Evolutionary conservation across 192 early-diverging fungal species (phyloP).

Genomic region (Backusella circina): DNA sequence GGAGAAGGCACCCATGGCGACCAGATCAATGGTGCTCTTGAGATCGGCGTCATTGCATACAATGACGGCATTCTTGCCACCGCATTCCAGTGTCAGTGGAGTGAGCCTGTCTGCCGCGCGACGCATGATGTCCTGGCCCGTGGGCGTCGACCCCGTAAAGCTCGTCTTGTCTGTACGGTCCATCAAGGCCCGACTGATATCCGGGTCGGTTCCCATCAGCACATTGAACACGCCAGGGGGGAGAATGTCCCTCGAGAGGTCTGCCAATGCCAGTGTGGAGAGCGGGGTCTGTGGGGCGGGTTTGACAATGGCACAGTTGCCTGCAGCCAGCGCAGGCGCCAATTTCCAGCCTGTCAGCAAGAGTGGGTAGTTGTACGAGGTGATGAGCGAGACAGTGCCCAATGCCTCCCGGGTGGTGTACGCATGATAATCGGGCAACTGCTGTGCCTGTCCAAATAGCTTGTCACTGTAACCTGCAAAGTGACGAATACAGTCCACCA

Average conservation of each 20-base stretch:
- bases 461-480: constrained; percentile 70
- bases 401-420: constrained; percentile 52
- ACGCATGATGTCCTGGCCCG: constrained; percentile 49
- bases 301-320: constrained; percentile 60
- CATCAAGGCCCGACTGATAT: constrained; percentile 43
- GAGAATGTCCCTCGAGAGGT: constrained; percentile 37
- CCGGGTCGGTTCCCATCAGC: constrained; percentile 43
- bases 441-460: constrained; percentile 39
- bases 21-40: constrained; percentile 36
- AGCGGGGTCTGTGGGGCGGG: constrained; percentile 59
- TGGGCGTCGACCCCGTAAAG: constrained; percentile 52
- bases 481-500: constrained; percentile 65
- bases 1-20: constrained; percentile 45
- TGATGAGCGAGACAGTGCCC: constrained; percentile 75
- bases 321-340: constrained; percentile 69
- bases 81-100: constrained; percentile 50
- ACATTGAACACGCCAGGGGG: constrained; percentile 51
- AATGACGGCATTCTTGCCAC: constrained; percentile 57
- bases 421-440: constrained; percentile 32
- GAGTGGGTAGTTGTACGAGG: constrained; percentile 67
- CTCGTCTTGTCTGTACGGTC: constrained; percentile 45
- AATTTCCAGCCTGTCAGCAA: constrained; percentile 68
- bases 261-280: constrained; percentile 49
- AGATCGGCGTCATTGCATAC: constrained; percentile 51
- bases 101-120: constrained; percentile 42